Conservation (phyloP, 148 eudicot genomes). For the Rhododendron williamsianum region DNA sequence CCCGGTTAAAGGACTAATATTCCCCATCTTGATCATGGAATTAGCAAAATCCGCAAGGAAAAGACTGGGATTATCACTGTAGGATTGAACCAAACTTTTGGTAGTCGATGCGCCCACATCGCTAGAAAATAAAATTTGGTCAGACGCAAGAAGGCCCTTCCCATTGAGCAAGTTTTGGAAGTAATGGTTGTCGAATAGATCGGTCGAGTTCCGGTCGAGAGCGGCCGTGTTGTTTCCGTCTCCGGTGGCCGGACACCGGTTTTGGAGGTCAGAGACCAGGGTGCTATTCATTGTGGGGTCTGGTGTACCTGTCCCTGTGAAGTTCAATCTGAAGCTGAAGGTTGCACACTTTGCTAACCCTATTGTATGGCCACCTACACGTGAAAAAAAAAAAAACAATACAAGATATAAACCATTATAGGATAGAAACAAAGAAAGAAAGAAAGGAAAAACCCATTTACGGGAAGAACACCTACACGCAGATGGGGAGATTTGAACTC, state of each 20-base stretch:
- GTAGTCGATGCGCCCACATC: slow-evolving; percentile 34
- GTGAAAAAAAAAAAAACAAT: background rate
- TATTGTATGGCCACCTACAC: slow-evolving; percentile 43
- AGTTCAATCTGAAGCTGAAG: slow-evolving; percentile 57
- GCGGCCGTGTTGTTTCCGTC: slow-evolving; percentile 61
- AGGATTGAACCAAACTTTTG: slow-evolving; percentile 39
- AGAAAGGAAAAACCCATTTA: too few relatives aligned
- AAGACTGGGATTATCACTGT: slow-evolving; percentile 4
- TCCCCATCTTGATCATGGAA: slow-evolving; percentile 80
- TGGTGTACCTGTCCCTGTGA: slow-evolving; percentile 49
- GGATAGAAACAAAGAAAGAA: too few relatives aligned
- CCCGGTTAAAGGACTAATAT: slow-evolving; percentile 53
- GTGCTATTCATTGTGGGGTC: slow-evolving; percentile 43
- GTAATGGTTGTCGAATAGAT: slow-evolving; percentile 76
- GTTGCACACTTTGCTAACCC: slow-evolving; percentile 57
- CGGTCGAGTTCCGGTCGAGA: slow-evolving; percentile 54
- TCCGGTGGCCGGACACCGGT: slow-evolving; percentile 46
- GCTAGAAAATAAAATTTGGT: slow-evolving; percentile 56
- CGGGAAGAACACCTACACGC: too few relatives aligned
- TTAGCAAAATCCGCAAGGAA: slow-evolving; percentile 32
- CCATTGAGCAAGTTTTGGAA: slow-evolving; percentile 51
- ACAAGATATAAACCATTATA: too few relatives aligned
- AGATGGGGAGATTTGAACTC: too few relatives aligned
- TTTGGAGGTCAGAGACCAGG: slow-evolving; percentile 46
- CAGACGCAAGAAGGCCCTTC: slow-evolving; percentile 60